phyloP scores from a whole-genome alignment of 2,329 filamentous ascomycete genomes.

The Colletotrichum camelliae region DNA sequence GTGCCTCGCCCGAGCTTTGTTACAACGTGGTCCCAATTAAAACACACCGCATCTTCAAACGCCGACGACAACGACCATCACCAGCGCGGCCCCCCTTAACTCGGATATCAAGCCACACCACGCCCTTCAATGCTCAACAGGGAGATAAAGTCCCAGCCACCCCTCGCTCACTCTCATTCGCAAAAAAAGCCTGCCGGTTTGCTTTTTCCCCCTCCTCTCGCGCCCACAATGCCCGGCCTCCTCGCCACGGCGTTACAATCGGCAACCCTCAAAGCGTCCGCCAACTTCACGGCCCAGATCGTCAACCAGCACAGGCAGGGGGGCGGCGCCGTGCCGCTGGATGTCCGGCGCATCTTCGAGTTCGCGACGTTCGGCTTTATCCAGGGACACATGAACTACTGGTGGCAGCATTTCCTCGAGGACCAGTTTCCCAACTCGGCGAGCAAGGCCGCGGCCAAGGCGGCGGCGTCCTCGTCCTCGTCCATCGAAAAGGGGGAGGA shows the following conservation, averaged over 20 bases:
- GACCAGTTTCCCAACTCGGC: conserved; percentile 36
- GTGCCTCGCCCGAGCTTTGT: not conserved
- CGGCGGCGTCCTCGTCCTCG: not conserved
- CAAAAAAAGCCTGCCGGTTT: fast-evolving
- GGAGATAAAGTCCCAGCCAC: not conserved
- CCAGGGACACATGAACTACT: conserved; percentile 40
- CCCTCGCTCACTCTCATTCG: not conserved
- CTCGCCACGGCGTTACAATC: conserved; percentile 20
- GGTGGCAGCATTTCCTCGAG: conserved; percentile 39
- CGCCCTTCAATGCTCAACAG: not conserved
- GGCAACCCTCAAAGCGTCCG: conserved; percentile 17
- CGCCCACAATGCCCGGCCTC: conserved; percentile 7
- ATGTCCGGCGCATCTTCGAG: conserved; percentile 38
- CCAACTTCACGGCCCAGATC: conserved; percentile 19
- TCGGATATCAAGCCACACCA: not conserved
- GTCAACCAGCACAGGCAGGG: conserved; percentile 16
- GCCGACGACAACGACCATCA: not conserved
- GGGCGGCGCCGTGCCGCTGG: conserved; percentile 17
- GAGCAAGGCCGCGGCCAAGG: not conserved
- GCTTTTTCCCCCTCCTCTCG: not conserved
- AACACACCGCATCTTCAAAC: conserved; percentile 15
- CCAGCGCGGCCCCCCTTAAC: not conserved
- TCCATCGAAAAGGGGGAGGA: conserved; percentile 8
- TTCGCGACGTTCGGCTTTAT: conserved; percentile 40
- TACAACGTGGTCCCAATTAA: conserved; percentile 21